These are phyloP conservation scores for Ogataea dorogensis DNA, from an alignment of 805 yeast species.

Conservation along the genomic window DNA sequence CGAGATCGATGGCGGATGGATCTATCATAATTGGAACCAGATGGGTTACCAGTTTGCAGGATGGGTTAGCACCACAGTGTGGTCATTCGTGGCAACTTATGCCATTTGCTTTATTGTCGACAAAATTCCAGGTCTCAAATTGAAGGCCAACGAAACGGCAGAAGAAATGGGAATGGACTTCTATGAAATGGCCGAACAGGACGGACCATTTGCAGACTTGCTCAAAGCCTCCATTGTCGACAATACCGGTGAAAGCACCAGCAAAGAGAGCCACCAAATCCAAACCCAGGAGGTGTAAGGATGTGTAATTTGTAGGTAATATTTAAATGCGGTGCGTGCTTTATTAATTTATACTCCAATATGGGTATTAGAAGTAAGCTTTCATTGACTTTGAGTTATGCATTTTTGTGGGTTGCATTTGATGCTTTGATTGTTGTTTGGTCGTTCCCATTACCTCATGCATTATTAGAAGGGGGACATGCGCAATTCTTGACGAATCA, in stretches of 20 bases:
- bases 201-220: conserved; percentile 13
- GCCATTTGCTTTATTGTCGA: conserved; percentile 47
- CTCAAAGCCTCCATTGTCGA: too few relatives aligned
- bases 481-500: conserved; percentile 71
- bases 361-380: conserved; percentile 6
- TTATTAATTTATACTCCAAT: not conserved
- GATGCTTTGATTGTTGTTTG: conserved; percentile 16
- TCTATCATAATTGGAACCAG: conserved; percentile 44
- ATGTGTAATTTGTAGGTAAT: not conserved
- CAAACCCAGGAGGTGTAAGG: conserved; percentile 22
- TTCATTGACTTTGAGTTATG: conserved; percentile 18
- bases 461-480: conserved; percentile 57
- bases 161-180: conserved; percentile 53
- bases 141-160: conserved; percentile 44
- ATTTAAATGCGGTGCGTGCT: too few relatives aligned
- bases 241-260: too few relatives aligned
- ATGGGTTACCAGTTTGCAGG: conserved; percentile 47
- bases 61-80: conserved; percentile 40
- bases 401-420: conserved; percentile 12
- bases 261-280: conserved; percentile 14
- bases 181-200: conserved; percentile 47
- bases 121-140: conserved; percentile 48
- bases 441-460: conserved; percentile 43
- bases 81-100: conserved; percentile 46
- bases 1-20: conserved; percentile 46